phyloP scores from a whole-genome alignment of 139 green algal species.

The Chlorella sorokiniana region DNA sequence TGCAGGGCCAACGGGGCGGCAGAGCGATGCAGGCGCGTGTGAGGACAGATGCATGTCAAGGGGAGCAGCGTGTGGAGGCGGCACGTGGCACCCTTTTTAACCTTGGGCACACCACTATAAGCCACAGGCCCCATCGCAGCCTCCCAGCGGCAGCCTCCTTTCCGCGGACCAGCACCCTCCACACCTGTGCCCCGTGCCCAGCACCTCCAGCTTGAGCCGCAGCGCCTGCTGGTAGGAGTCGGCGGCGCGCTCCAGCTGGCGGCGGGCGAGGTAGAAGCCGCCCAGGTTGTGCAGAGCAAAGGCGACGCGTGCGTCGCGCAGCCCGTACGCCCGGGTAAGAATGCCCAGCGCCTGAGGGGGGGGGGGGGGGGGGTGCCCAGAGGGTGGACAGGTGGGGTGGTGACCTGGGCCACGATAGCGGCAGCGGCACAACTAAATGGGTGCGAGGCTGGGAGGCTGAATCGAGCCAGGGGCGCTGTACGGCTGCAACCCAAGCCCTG shows the following conservation, averaged over 20 bases:
- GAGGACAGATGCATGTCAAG: neutral
- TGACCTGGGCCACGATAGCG: neutral
- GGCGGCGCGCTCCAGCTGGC: constrained; percentile 3
- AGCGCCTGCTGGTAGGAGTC: constrained; percentile 52
- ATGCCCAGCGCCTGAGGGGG: constrained; percentile 26
- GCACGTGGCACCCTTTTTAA: too few relatives aligned
- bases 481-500: too few relatives aligned
- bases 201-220: constrained; percentile 61
- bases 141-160: too few relatives aligned
- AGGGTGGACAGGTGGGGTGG: neutral
- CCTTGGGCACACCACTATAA: too few relatives aligned
- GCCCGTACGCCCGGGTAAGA: constrained; percentile 30
- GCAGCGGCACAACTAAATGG: too few relatives aligned
- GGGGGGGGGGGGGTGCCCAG: neutral
- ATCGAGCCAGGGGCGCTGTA: too few relatives aligned
- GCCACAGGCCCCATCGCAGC: too few relatives aligned
- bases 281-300: constrained; percentile 49
- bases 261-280: constrained; percentile 28
- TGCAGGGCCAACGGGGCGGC: neutral
- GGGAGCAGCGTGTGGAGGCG: neutral
- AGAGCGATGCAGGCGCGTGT: neutral
- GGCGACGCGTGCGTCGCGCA: constrained; percentile 34
- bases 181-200: constrained; percentile 30
- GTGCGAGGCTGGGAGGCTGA: too few relatives aligned
- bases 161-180: too few relatives aligned